Base-by-base conservation (phyloP, 1,284 basidiomycete species). In the Takashimella koratensis region DNA sequence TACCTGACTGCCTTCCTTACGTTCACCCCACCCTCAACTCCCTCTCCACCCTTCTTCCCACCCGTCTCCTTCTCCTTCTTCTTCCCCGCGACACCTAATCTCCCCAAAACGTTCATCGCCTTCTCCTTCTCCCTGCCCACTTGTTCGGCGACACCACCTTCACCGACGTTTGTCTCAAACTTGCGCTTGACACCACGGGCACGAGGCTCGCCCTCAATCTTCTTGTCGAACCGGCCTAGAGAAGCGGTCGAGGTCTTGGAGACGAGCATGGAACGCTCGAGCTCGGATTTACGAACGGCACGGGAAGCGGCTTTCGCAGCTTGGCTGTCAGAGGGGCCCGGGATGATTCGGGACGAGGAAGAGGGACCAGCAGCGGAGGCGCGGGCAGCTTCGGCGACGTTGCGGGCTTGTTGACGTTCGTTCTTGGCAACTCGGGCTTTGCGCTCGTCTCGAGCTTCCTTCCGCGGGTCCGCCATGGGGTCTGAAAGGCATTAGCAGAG, bases 201-300 rank as follows among this genome's bases (percentile, higher is more conserved):
- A 73, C 90, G 92, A 70, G 88, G 88, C 76, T 98, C 95, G 20
- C 93, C 93, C 47, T 93, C 86, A 23, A 98, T 82, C 66, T 82
- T 85, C 64, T 84, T 86, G 74, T 98, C 94, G 67, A 96, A 95
- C 65, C 78, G 76, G 63, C 95, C 95, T 86, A 98, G 86, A 63
- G 88, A 92, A 0, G 92, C 95, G 0, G 95, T 98, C 56, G 90
- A 90, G 39, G 82, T 78, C 52, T 89, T 84, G n/a, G 87, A 86
- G 2, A 86, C 83, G 4, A 88, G 84, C 30, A 97, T 79, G 4
- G 86, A 86, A 50, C 82, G 81, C 40, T 93, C 87, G 19, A 97
- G 83, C 19, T 90, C 85, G 16, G 74, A 68, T 73, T 92, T 91
- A 22, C 88, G 82, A 49, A 79, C 76, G 30, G 80, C 79, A 36